Base-by-base conservation (phyloP, 148 eudicot genomes). In the Rhododendron ferrugineum region DNA sequence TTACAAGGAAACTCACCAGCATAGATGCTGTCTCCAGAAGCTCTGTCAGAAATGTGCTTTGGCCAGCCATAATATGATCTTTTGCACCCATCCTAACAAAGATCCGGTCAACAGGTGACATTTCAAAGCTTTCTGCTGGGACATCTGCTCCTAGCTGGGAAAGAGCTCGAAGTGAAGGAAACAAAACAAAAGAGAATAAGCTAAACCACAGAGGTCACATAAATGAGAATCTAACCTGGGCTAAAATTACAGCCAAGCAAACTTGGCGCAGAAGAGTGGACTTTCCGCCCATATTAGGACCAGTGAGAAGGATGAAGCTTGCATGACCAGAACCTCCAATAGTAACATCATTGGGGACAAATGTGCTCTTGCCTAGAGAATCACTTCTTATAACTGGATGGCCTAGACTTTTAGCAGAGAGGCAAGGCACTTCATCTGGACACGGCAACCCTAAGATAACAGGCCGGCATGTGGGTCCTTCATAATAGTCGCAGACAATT, bases 221-320 rank as follows among this genome's bases (percentile, higher is more conserved):
- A 46, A 70, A 83, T 20, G n/a, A 87, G 84, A 34, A 54, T 80
- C 80, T 84, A 83, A 97, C 99, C 93, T 97, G 99, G 87, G 99
- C 98, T 90, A 97, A 85, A 84, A 97, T 93, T 42, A 93, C 98
- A 83, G 99, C 98, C 91, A 97, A 89, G 91, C 99, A 97, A 86
- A 97, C 88, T 93, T 97, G 99, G 74, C 99, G 99, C 79, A 97
- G 91, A 91, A 97, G 98, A 64, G 99, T 97, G 83, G 99, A 97
- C 86, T 97, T 97, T 82, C 99, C 99, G 72, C 99, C 99, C 99
- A 97, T 97, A 92, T 97, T 97, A 84, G 99, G 98, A 82, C 99
- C 99, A 90, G 98, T 95, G 64, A 97, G 98, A 64, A 97, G 90
- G 87, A 97, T 92, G 89, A 97, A 95, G 86, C 90, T 90, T 77